These are phyloP conservation scores for Alternaria consortialis DNA, from an alignment of 2,329 filamentous ascomycete species.

Conservation along the genomic window DNA sequence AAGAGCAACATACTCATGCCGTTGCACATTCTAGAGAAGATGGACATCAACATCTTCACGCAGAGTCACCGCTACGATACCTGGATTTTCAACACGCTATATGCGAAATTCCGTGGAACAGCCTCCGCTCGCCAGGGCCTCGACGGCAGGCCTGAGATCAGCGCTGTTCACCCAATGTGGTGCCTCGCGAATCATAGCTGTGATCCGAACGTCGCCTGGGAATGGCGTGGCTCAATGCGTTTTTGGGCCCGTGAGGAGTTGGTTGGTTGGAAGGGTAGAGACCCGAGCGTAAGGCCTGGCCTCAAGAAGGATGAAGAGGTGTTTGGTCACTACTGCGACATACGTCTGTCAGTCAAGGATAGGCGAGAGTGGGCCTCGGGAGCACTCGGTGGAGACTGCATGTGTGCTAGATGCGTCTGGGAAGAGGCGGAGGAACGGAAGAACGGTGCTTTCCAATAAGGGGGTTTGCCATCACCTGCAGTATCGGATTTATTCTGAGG, in stretches of 20 bases:
- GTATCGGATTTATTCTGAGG: not conserved
- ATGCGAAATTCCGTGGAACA: conserved; percentile 88
- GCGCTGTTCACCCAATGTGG: conserved; percentile 94
- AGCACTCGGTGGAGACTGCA: conserved; percentile 86
- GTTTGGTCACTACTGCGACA: conserved; percentile 93
- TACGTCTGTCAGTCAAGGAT: conserved; percentile 77
- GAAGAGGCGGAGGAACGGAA: conserved; percentile 59
- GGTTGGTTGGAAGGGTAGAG: conserved; percentile 58
- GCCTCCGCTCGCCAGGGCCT: conserved; percentile 78
- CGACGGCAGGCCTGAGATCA: conserved; percentile 87
- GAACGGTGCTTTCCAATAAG: conserved; percentile 4
- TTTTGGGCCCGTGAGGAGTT: conserved; percentile 70
- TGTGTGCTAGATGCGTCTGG: conserved; percentile 81
- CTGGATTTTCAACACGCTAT: conserved; percentile 91
- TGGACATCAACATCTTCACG: conserved; percentile 80
- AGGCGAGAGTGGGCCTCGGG: conserved; percentile 89
- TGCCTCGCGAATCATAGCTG: conserved; percentile 97
- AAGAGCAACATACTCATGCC: conserved; percentile 77
- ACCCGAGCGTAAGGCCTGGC: conserved; percentile 58
- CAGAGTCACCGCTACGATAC: conserved; percentile 67
- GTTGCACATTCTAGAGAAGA: conserved; percentile 81
- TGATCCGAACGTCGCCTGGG: conserved; percentile 93
- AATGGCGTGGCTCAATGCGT: conserved; percentile 83
- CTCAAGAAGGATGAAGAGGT: conserved; percentile 85
- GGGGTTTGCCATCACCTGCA: not conserved